These are phyloP conservation scores for Ceratocystis papillata DNA, from an alignment of 2,329 filamentous ascomycete genomes.

Conservation along the genomic window DNA sequence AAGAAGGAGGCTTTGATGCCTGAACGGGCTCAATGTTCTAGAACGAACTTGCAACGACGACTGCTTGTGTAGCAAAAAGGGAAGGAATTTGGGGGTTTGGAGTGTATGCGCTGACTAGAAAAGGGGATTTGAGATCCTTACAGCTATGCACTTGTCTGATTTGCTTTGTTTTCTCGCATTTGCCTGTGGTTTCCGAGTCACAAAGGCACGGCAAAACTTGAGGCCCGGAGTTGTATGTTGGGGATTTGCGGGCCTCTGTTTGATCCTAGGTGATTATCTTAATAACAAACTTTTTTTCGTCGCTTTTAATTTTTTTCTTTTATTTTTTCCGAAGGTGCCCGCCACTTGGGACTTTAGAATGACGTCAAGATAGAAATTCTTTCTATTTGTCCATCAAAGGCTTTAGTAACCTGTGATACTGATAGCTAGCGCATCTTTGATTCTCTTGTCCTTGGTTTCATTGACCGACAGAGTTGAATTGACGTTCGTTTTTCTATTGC, in stretches of 20 bases:
- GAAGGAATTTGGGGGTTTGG: not conserved
- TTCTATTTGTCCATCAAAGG: too few relatives aligned
- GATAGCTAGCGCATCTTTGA: too few relatives aligned
- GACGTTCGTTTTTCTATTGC: not conserved
- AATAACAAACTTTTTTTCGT: not conserved
- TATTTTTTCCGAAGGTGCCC: not conserved
- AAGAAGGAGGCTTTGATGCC: not conserved
- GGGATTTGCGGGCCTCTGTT: constrained; percentile 8
- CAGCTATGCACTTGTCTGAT: not conserved
- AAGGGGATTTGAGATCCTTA: not conserved
- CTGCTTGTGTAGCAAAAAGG: not conserved
- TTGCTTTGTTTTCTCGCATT: not conserved
- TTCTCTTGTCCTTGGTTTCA: too few relatives aligned
- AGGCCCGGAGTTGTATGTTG: constrained; percentile 13
- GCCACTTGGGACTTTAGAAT: not conserved
- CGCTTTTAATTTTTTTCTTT: constrained; percentile 9
- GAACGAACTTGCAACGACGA: not conserved
- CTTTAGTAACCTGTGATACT: too few relatives aligned
- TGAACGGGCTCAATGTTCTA: not conserved
- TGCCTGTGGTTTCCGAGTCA: not conserved
- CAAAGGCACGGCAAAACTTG: not conserved
- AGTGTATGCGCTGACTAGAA: not conserved
- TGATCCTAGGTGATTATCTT: constrained; percentile 11
- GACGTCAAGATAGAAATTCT: not conserved
- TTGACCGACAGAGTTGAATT: not conserved